A percentile compares a stretch with the other conserved stretches of the same genome.
Evolutionary conservation across 495 filamentous ascomycete genomes (phyloP).

Genomic region (Podospora anserina): DNA sequence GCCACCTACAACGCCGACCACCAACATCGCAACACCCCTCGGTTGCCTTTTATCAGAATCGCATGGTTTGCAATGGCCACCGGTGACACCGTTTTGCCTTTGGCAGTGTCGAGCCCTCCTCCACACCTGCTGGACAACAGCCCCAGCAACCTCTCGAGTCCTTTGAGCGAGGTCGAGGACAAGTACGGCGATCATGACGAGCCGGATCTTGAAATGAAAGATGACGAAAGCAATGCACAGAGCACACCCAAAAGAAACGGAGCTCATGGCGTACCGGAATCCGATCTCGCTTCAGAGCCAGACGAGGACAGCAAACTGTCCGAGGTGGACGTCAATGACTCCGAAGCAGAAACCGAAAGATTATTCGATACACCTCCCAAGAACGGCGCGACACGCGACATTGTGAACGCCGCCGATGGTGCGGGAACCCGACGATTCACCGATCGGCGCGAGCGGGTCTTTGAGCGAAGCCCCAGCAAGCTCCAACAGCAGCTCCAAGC

Average conservation of each 20-base stretch:
- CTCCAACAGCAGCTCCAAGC: conserved; percentile 49
- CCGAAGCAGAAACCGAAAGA: conserved; percentile 97
- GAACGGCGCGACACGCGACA: conserved; percentile 59
- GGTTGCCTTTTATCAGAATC: conserved; percentile 8
- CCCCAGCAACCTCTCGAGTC: conserved; percentile 52
- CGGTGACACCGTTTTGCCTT: conserved; percentile 42
- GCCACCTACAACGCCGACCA: conserved; percentile 16
- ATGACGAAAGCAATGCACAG: conserved; percentile 12
- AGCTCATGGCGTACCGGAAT: conserved; percentile 40
- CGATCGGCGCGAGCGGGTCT: conserved; percentile 36
- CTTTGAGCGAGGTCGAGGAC: conserved; percentile 91
- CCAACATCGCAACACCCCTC: conserved; percentile 18
- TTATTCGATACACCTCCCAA: conserved; percentile 89
- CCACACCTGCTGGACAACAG: conserved; percentile 39
- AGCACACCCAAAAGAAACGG: conserved; percentile 56
- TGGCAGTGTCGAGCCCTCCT: conserved; percentile 46
- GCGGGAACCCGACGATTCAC: conserved; percentile 35
- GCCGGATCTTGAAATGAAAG: conserved; percentile 40
- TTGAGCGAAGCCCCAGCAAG: conserved; percentile 66
- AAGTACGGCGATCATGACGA: conserved; percentile 51
- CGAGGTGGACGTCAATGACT: conserved; percentile 70
- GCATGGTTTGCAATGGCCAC: conserved; percentile 43
- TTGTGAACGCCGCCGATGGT: conserved; percentile 46
- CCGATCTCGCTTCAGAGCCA: conserved; percentile 30
- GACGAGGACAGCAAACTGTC: conserved; percentile 43